Evolutionary conservation across 495 filamentous ascomycete genomes (phyloP).

Genomic region (Hyaloscypha hepaticicola): DNA sequence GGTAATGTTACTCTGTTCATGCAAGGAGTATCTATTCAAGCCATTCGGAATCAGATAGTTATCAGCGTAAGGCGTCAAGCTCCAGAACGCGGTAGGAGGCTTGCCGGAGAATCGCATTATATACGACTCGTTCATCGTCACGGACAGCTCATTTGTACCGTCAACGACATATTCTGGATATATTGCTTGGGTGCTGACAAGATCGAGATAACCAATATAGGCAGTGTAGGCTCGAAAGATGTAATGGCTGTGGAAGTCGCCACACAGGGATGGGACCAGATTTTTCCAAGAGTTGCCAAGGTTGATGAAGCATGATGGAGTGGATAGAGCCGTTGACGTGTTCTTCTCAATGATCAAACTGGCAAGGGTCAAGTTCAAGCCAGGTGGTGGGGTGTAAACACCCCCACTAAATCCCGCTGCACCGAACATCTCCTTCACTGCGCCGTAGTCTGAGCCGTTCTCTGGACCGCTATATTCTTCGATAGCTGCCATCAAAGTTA

Average conservation of each 20-base stretch:
- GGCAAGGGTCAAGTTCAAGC: background rate
- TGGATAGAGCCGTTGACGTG: background rate
- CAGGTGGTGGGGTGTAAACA: background rate
- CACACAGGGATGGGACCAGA: background rate
- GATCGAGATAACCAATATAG: slow-evolving; percentile 24
- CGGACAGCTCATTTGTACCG: background rate
- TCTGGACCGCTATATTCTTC: background rate
- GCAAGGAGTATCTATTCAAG: slow-evolving; percentile 31
- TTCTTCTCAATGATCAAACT: too few relatives aligned
- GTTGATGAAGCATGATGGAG: background rate
- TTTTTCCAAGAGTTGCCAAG: slow-evolving; percentile 6
- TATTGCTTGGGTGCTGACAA: slow-evolving; percentile 20
- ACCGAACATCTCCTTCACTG: background rate
- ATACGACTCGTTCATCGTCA: slow-evolving; percentile 23
- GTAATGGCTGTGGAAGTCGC: slow-evolving; percentile 21
- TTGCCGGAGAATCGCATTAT: slow-evolving; percentile 36
- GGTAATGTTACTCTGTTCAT: slow-evolving; percentile 36
- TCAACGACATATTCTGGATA: slow-evolving; percentile 19
- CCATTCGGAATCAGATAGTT: slow-evolving; percentile 34
- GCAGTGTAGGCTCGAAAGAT: slow-evolving; percentile 23
- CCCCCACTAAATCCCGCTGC: background rate
- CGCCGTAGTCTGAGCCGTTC: background rate
- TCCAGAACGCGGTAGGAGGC: slow-evolving; percentile 39
- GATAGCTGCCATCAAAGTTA: background rate
- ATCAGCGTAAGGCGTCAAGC: slow-evolving; percentile 36